Evolutionary conservation across 352 stramenopile species (phyloP), one percentile per base, ranked within the genome.

Genomic region (Phytophthora pseudosyringae): DNA sequence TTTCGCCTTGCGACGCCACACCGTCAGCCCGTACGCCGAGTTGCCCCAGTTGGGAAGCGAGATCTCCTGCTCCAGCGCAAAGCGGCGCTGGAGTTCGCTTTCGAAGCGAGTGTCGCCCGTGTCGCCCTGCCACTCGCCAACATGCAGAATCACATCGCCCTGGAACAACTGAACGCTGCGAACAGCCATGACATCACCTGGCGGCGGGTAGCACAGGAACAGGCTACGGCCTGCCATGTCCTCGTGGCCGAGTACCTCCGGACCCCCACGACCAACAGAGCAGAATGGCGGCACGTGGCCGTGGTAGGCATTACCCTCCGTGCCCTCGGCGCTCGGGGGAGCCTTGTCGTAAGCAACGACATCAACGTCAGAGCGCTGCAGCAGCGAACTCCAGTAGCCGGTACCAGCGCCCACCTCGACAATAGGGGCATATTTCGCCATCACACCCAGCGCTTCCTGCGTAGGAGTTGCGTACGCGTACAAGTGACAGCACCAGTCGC

Each of bases 341-440:
- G 66, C 77, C 33, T 82, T 81, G 49, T 90, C 83, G 66, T 82
- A 90, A 13, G 81, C 78, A 45, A 91, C 76, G 49, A 97, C 75
- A 75, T 97, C 89, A 10, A 94, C 83, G 28, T 79, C 72, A 31
- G 71, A 61, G 21, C 69, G 65, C 36, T 91, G 83, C 38, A 98
- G 59, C 13, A 93, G 59, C 33, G 79, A 81, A 41, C 77, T 89
- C 92, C 92, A 98, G 64, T 97, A 97, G 6, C 90, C 92, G 5
- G 88, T 96, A 45, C 92, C 92, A 12, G 92, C 92, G 4, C 92
- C 92, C 35, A 97, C 85, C 65, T 98, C 90, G 10, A 97, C 78
- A 48, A 98, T 77, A 44, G 84, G 82, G 3, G 78, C 72, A 51
- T 88, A 74, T 49, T 83, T 73, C 2, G 71, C 64, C 26, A 91